A percentile compares a stretch with the other conserved stretches of the same genome.
Conservation (phyloP, 345 rosid genomes). For the Eutrema japonicum region DNA sequence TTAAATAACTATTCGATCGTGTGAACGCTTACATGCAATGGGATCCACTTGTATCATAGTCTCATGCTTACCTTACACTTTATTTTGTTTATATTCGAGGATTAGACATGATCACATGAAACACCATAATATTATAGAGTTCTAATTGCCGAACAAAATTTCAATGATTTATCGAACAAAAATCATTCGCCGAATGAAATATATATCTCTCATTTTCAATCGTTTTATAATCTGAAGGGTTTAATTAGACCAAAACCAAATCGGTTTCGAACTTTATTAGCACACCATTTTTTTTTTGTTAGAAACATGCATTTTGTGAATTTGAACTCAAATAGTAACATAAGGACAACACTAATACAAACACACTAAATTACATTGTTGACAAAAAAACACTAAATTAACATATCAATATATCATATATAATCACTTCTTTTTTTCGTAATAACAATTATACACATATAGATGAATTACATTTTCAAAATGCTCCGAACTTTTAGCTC, state of each 20-base stretch:
- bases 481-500: background rate
- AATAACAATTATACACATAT: background rate
- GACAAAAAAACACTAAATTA: background rate
- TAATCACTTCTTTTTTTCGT: background rate
- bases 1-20: conserved; percentile 15
- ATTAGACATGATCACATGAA: background rate
- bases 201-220: background rate
- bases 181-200: background rate
- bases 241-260: background rate
- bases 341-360: too few species aligned
- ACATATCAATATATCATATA: background rate
- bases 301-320: background rate
- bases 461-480: background rate
- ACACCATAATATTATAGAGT: background rate
- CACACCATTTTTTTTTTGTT: background rate
- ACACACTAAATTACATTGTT: too few species aligned
- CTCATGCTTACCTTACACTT: conserved; percentile 15
- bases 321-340: background rate
- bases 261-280: background rate
- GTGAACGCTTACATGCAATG: conserved; percentile 26
- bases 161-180: background rate
- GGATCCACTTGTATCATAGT: conserved; percentile 32
- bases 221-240: background rate
- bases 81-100: background rate
- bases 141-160: background rate